Evolutionary conservation across 352 stramenopile species (phyloP), one percentile per base, ranked within the genome.

Genomic region (Globisporangium emineosum): DNA sequence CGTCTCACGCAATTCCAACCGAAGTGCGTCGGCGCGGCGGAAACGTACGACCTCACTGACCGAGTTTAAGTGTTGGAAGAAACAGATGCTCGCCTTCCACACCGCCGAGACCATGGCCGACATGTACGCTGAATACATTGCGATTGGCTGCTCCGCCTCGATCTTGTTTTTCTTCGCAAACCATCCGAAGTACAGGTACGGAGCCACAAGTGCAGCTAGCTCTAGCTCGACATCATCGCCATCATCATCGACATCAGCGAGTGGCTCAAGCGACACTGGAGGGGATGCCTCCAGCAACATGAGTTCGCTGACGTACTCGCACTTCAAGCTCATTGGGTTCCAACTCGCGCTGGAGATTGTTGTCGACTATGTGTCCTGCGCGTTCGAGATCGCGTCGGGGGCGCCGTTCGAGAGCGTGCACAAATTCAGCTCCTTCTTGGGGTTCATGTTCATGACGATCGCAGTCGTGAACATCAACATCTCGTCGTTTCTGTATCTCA

Each of bases 81-180:
- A 42, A 37, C 60, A 65, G 32, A 21, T 51, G 21, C 6, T 65
- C 2, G 53, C 68, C 35, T 54, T 70, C 13, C 65, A 82, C 25
- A 71, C 73, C 6, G 70, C 72, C 0, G 77, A 85, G 40, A 10
- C 68, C 10, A 75, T 70, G n/a, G 65, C 76, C 17, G 72, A 82
- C 40, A 85, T 85, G 74, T 78, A 76, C 25, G 72, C 76, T 27
- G 74, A 85, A 57, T 81, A 85, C 43, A 78, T 85, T 21, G 70
- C 72, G 0, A 79, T 82, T 25, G 72, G 69, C 0, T 85, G 74
- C 62, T 82, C 76, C 2, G 60, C 72, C 57, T 79, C 66, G n/a
- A 76, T 81, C 10, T 52, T 79, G 5, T 76, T 71, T 50, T 83
- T 78, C 59, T 79, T 68, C 35, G 62, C 59, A 3, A 51, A 52